Percentiles rank a stretch among this genome's conserved stretches.
Conservation (phyloP, 2,329 filamentous ascomycete genomes). For the Fusarium robinianum region DNA sequence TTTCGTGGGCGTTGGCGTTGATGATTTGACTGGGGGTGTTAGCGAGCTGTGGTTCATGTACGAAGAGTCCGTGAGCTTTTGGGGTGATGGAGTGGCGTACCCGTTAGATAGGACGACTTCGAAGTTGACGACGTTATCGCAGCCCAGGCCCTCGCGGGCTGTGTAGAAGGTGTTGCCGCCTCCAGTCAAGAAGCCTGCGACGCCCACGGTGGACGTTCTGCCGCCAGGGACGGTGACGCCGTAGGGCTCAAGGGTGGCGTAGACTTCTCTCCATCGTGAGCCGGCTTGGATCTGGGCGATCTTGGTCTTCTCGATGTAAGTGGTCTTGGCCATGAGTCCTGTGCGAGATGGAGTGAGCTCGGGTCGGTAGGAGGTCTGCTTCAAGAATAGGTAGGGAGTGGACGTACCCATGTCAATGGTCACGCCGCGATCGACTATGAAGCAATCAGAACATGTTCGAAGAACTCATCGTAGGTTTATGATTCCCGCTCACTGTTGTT, state of each 20-base stretch:
- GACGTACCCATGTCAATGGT: conserved; percentile 14
- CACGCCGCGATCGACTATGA: conserved; percentile 19
- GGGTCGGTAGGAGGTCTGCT: too few species aligned
- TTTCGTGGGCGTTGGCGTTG: conserved; percentile 5
- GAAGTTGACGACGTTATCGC: conserved; percentile 50
- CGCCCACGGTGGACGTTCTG: conserved; percentile 43
- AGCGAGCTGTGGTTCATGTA: too few species aligned
- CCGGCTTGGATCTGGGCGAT: conserved; percentile 44
- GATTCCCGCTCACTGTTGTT: conserved; percentile 11
- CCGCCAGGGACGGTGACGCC: conserved; percentile 49
- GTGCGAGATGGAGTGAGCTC: not conserved
- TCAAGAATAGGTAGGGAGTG: not conserved
- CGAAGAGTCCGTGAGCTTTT: too few species aligned
- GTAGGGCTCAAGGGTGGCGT: conserved; percentile 33
- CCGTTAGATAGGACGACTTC: conserved; percentile 49
- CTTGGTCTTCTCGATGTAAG: conserved; percentile 31
- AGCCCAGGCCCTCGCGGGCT: conserved; percentile 30
- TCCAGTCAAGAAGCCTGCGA: conserved; percentile 38
- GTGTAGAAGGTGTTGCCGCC: conserved; percentile 30
- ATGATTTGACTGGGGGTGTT: conserved; percentile 25
- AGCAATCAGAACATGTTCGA: not conserved
- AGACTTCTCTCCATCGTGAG: conserved; percentile 46
- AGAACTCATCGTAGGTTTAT: not conserved
- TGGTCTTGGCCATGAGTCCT: conserved; percentile 33
- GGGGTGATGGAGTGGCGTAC: not conserved